Base-by-base conservation (phyloP, 2,329 filamentous ascomycete genomes). In the Fusarium sp. region DNA sequence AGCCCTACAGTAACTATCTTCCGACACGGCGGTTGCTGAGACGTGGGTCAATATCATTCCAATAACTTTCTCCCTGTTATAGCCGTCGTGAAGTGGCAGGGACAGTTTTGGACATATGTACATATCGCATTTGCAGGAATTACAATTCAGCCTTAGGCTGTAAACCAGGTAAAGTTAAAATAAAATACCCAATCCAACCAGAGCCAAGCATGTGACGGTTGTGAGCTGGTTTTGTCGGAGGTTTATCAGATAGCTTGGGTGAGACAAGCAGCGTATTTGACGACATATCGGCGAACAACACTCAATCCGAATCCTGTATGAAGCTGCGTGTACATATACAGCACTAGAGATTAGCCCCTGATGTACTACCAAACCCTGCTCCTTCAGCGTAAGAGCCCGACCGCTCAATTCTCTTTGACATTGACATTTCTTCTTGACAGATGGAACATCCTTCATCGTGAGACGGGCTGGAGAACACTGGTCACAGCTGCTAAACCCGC, bases 11-110 rank as follows among this genome's bases (percentile, higher is more conserved):
- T 11, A 47, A 22, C 44, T 36, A 47, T 54, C 35, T 41, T 44
- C 41, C 47, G 18, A 55, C 41, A 71, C 52, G 36, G 70, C 31
- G 31, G 51, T 52, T 54, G 39, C 51, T 65, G 56, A 69, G 57
- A 72, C 71, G 52, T 74, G 71, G 71, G 58, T 52, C 72, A 65
- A 66, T 68, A 54, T 52, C 72, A 74, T 75, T 74, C 72, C 68
- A 75, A 72, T 48, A 48, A 26, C 24, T 36, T 41, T 39, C 61
- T 68, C 66, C 68, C 51, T 69, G 49, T 45, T 55, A 59, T 56
- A 49, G 36, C 45, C 28, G 47, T 65, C 63, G 39, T 49, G 56
- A 49, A 51, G 47, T 48, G 55, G 44, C 42, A 38, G 33, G 54
- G 24, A 24, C 22, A 31, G 26, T 22, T 49, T n/a, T 33, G 41